Base-by-base conservation (phyloP, 176 grass and related monocot genomes). In the Puya raimondii region DNA sequence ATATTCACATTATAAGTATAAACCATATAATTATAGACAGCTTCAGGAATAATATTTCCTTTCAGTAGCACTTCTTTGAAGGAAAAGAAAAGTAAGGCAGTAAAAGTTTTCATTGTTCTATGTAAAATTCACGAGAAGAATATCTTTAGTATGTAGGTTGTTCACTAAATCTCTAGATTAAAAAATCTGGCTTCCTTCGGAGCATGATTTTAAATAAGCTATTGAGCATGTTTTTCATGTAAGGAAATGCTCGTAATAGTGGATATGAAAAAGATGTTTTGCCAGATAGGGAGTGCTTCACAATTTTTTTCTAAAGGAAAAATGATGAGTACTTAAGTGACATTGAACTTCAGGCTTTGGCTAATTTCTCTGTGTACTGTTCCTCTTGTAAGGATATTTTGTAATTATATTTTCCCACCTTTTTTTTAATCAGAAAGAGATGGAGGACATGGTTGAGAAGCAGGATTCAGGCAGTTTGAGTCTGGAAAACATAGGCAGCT, bases 381-480 rank as follows among this genome's bases (percentile, higher is more conserved):
- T 61, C 21, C 21, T 61, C 2, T 2, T 61, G n/a, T 9, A 0
- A 20, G 21, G 9, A 61, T 18, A 61, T 61, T 7, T 61, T 9
- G 7, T 61, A 20, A 61, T 16, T 22, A 10, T 70, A 18, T 47
- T 23, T 71, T 47, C n/a, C 48, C 51, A 75, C 11, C 22, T 73
- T 15, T 49, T 79, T 74, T 2, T 70, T 84, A 72, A 27, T 75
- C 74, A 96, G 88, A 85, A 74, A 78, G 88, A 96, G 66, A 85
- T 96, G 84, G 86, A 92, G 72, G 72, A 69, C 59, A 70, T 85
- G 68, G 50, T 78, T 79, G 84, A 85, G 82, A 92, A 90, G 51
- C 64, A 67, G 65, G 69, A 85, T 81, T 54, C 82, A 65, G 65
- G 70, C 61, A 58, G 54, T 76, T 18, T 65, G 77, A 79, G 77